Evolutionary conservation across 441 rosid species (phyloP).

Genomic region (Erodium chrysanthum): DNA sequence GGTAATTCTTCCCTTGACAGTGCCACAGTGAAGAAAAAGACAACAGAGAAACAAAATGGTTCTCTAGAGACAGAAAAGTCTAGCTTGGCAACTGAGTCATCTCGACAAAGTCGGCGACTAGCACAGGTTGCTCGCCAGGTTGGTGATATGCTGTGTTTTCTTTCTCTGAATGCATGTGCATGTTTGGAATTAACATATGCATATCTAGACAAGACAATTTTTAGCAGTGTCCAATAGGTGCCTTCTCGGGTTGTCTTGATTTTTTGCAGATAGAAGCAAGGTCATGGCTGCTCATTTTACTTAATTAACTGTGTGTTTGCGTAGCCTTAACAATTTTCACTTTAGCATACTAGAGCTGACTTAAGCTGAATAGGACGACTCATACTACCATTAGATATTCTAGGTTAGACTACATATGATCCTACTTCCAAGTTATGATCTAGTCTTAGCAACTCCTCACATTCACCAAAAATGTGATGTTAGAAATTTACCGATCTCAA

Average conservation of each 20-base stretch:
- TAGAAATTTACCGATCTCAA: no score
- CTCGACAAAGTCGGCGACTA: conserved; percentile 37
- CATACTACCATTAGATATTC: no score
- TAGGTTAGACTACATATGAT: no score
- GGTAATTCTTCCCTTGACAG: conserved; percentile 33
- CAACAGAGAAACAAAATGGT: conserved; percentile 33
- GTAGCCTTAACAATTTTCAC: background rate
- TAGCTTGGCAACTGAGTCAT: conserved; percentile 34
- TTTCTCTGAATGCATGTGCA: conserved; percentile 13
- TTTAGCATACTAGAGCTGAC: background rate
- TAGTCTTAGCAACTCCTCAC: no score
- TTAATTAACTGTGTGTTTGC: background rate
- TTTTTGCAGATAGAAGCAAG: background rate
- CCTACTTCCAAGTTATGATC: no score
- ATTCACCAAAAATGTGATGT: no score
- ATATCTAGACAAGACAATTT: background rate
- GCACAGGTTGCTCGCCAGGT: conserved; percentile 53
- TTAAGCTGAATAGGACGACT: no score
- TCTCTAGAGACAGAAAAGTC: conserved; percentile 34
- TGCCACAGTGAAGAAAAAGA: conserved; percentile 24
- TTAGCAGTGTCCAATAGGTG: background rate
- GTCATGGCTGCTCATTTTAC: background rate
- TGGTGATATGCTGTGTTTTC: conserved; percentile 19
- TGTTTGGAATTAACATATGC: background rate
- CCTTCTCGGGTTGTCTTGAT: background rate